Evolutionary conservation across 768 basidiomycete genomes (phyloP).

Genomic region (Termitomyces sp.): DNA sequence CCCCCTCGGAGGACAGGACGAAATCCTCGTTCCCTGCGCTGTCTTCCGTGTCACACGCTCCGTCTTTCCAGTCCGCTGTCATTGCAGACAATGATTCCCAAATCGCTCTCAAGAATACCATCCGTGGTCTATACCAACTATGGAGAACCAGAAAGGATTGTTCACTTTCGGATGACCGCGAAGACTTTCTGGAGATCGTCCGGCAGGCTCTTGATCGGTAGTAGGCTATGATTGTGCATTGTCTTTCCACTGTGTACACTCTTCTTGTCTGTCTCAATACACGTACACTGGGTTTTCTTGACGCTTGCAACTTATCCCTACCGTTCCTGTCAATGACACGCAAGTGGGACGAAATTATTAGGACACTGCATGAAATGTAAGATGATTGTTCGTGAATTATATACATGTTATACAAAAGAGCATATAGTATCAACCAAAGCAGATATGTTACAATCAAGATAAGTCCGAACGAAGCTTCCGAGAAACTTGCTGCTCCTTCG

Average conservation of each 20-base stretch:
- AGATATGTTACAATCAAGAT: background rate
- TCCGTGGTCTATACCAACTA: constrained; percentile 51
- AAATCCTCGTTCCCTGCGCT: constrained; percentile 7
- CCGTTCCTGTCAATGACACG: no score
- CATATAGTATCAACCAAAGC: background rate
- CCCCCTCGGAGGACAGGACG: constrained; percentile 3
- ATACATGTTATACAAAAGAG: background rate
- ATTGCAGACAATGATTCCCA: constrained; percentile 12
- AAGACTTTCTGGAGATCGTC: constrained; percentile 33
- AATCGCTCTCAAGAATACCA: constrained; percentile 42
- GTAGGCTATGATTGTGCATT: background rate
- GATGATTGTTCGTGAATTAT: background rate
- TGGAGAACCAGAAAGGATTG: constrained; percentile 41
- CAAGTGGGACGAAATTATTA: no score
- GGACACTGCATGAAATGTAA: background rate
- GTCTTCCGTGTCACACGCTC: background rate
- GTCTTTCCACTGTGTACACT: no score
- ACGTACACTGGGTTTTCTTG: background rate
- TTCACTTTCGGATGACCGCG: constrained; percentile 17
- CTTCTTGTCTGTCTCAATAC: background rate
- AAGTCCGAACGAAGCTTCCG: background rate
- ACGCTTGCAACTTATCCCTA: no score
- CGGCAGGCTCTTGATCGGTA: constrained; percentile 20
- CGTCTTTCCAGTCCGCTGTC: background rate
- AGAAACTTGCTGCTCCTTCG: background rate